These are phyloP conservation scores for Paramecium sonneborni DNA, from an alignment of 73 alveolate genomes.

Conservation along the genomic window DNA sequence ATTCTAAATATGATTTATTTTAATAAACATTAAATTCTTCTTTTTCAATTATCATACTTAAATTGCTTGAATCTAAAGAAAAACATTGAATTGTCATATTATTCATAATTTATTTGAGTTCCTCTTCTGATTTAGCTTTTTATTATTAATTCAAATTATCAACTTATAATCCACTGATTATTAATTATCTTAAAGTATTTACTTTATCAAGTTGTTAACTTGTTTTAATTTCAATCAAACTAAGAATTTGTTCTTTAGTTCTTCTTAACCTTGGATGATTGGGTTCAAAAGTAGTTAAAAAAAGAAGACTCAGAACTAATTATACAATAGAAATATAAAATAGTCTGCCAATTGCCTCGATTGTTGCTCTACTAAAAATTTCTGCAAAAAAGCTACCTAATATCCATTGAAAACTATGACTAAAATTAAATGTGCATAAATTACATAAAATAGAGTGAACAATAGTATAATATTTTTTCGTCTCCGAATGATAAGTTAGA, in stretches of 20 bases:
- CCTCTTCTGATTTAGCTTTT: constrained; percentile 47
- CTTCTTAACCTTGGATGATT: constrained; percentile 1
- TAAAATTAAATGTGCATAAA: background rate
- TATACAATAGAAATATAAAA: background rate
- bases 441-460: constrained; percentile 44
- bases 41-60: constrained; percentile 18
- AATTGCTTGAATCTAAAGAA: constrained; percentile 34
- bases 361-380: background rate
- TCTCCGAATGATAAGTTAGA: constrained; percentile 52
- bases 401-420: constrained; percentile 18
- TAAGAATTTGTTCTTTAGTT: background rate
- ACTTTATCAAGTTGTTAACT: background rate
- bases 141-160: background rate
- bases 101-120: background rate
- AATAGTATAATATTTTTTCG: constrained; percentile 41
- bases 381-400: constrained; percentile 14
- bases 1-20: constrained; percentile 18
- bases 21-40: constrained; percentile 15
- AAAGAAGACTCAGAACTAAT: background rate
- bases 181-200: background rate
- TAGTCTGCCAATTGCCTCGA: background rate
- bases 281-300: constrained; percentile 52
- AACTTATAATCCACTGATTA: background rate
- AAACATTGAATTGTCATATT: constrained; percentile 45
- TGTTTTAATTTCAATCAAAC: background rate